Evolutionary conservation across 148 eudicot genomes (phyloP).

Genomic region (Gaultheria prostrata): DNA sequence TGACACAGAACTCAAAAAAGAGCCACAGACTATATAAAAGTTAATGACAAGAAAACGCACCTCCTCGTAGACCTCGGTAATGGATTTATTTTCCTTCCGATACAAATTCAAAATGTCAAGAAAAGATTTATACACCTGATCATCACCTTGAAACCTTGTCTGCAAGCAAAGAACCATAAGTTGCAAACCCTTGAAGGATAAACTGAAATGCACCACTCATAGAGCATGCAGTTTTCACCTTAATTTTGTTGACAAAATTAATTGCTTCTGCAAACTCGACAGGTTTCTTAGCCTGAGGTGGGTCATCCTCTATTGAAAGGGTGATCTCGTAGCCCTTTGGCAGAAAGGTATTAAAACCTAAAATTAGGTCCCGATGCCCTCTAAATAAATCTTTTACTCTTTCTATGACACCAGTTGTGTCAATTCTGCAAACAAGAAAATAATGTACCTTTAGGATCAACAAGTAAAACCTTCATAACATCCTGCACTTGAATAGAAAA

Average conservation of each 20-base stretch:
- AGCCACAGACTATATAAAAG: not conserved
- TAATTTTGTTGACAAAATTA: conserved; percentile 69
- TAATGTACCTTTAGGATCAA: conserved; percentile 4
- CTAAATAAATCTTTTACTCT: conserved; percentile 70
- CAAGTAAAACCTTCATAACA: not conserved
- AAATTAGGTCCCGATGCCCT: conserved; percentile 64
- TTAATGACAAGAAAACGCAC: conserved; percentile 30
- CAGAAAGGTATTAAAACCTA: conserved; percentile 75
- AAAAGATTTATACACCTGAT: conserved; percentile 60
- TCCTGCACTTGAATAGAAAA: not conserved
- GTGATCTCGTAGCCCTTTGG: conserved; percentile 65
- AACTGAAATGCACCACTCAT: not conserved
- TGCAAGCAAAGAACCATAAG: conserved; percentile 32
- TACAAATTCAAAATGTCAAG: conserved; percentile 60
- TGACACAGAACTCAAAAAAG: not conserved
- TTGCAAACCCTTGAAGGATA: not conserved
- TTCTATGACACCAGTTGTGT: conserved; percentile 59
- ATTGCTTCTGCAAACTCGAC: conserved; percentile 70
- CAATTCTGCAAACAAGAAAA: conserved; percentile 41
- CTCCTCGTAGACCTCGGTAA: conserved; percentile 60
- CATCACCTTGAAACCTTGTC: conserved; percentile 62
- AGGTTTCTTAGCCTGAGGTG: conserved; percentile 50
- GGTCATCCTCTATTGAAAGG: conserved; percentile 40
- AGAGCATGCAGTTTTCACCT: conserved; percentile 41
- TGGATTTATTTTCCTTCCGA: conserved; percentile 47